Evolutionary conservation across 2,329 filamentous ascomycete species (phyloP).

Genomic region (Fusarium brevicatenulatum): DNA sequence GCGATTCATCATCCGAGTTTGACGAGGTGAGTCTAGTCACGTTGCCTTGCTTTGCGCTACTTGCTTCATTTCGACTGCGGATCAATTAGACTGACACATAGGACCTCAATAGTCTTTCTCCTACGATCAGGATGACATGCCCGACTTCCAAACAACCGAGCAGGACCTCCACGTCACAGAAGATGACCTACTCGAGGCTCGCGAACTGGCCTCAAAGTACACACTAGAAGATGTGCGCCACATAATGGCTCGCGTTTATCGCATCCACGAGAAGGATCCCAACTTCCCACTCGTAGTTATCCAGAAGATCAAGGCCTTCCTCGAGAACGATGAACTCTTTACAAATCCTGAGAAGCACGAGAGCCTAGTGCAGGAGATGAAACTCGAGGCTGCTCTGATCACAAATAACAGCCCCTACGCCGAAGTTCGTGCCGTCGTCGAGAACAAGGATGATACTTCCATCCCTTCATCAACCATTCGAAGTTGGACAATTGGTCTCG

Average conservation of each 20-base stretch:
- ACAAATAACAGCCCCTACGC: constrained; percentile 67
- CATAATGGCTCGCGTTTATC: constrained; percentile 54
- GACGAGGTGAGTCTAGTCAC: constrained; percentile 39
- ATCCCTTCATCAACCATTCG: constrained; percentile 65
- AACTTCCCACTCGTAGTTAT: constrained; percentile 55
- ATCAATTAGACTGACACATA: constrained; percentile 12
- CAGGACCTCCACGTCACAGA: constrained; percentile 58
- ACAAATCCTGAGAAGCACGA: constrained; percentile 58
- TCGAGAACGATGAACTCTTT: constrained; percentile 57
- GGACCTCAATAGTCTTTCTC: constrained; percentile 48
- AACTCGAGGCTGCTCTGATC: constrained; percentile 64
- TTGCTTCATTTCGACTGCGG: not conserved
- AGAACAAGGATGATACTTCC: constrained; percentile 63
- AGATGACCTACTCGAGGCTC: constrained; percentile 58
- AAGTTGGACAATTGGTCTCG: constrained; percentile 63
- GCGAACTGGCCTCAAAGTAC: constrained; percentile 55
- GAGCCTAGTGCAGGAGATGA: constrained; percentile 63
- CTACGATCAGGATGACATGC: constrained; percentile 52
- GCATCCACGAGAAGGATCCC: constrained; percentile 56
- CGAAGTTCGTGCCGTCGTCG: constrained; percentile 65
- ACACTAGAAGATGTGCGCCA: constrained; percentile 56
- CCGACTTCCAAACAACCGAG: constrained; percentile 47
- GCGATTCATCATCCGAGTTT: constrained; percentile 41
- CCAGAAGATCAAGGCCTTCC: constrained; percentile 54
- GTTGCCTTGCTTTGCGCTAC: constrained; percentile 3